phyloP scores from a whole-genome alignment of 805 yeast species.

The Candida saitoana region DNA sequence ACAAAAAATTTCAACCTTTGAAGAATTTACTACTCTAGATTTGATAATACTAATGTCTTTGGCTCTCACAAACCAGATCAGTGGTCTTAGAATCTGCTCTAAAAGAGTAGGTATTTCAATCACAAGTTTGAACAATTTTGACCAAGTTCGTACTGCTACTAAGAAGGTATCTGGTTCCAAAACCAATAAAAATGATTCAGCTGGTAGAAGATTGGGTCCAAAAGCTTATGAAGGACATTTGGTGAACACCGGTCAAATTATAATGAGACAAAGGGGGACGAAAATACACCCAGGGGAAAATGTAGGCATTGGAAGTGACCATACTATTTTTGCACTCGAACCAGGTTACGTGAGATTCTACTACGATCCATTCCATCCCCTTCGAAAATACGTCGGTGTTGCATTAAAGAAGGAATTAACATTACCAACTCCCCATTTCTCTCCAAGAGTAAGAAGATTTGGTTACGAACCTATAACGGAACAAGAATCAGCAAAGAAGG shows the following conservation, averaged over 20 bases:
- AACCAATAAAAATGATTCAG: constrained; percentile 89
- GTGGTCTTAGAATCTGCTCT: constrained; percentile 1
- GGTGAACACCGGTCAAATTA: constrained; percentile 79
- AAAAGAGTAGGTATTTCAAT: neutral
- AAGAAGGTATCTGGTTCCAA: constrained; percentile 94
- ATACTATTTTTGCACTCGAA: constrained; percentile 84
- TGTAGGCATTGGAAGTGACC: constrained; percentile 86
- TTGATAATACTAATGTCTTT: constrained; percentile 5
- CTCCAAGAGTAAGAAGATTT: constrained; percentile 81
- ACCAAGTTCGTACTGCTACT: constrained; percentile 79
- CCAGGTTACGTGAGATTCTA: constrained; percentile 93
- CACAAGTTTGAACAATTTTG: constrained; percentile 4
- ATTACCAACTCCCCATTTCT: constrained; percentile 87
- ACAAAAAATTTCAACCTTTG: too few relatives aligned
- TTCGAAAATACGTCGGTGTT: constrained; percentile 84
- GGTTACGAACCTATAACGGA: constrained; percentile 60
- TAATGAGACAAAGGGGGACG: constrained; percentile 94
- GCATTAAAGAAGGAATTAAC: constrained; percentile 60
- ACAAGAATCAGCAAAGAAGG: constrained; percentile 48
- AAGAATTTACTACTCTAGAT: neutral
- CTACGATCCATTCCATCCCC: constrained; percentile 93
- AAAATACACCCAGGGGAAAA: constrained; percentile 93
- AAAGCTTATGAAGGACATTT: constrained; percentile 76
- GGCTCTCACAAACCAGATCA: constrained; percentile 1
- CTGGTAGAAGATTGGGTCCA: constrained; percentile 91